Base-by-base conservation (phyloP, 352 stramenopile species). In the Phytopythium aichiense region DNA sequence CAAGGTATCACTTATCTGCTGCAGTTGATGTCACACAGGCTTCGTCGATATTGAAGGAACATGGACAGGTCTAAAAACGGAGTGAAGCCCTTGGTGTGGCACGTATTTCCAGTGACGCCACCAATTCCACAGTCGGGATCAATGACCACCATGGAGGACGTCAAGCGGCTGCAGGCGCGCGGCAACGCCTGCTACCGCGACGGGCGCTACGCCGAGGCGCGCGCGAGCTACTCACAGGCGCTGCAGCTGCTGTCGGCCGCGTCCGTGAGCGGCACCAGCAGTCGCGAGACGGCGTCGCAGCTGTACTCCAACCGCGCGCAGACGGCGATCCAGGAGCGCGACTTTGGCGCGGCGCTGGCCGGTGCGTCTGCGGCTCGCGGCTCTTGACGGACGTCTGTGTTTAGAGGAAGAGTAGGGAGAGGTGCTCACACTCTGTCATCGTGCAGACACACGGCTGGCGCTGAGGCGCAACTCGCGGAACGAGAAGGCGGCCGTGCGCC, bases 271-370 rank as follows among this genome's bases (percentile, higher is more conserved):
- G 56, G 35, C 30, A 8, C 52, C 18, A 35, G 6, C 4, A 15
- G 35, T 30, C 25, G 12, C 15, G 25, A 56, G 38, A 64, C 69
- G 42, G 50, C 69, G 48, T 71, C 78, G 33, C 70, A 84, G 65
- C 63, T 91, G 64, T 67, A 69, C 54, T 83, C 84, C 0, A 93
- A 93, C 63, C 77, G 80, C 40, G 79, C 81, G 37, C 84, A 89
- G 52, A 89, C 80, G 1, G 71, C 69, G 51, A 83, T 89, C 61
- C 84, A 93, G 60, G 76, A 93, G 63, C 81, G 84, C 60, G 71
- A 86, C 64, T 93, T 89, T 64, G 80, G 73, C 3, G 69, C 73
- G 0, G 84, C 84, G 12, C 58, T 91, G 48, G 65, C 79, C 53
- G 79, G 81, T 90, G 28, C 31, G 64, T 54, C 11, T 20, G 23